These are phyloP conservation scores for Bipolaris sorokiniana DNA, from an alignment of 2,329 filamentous ascomycete genomes.

Conservation along the genomic window DNA sequence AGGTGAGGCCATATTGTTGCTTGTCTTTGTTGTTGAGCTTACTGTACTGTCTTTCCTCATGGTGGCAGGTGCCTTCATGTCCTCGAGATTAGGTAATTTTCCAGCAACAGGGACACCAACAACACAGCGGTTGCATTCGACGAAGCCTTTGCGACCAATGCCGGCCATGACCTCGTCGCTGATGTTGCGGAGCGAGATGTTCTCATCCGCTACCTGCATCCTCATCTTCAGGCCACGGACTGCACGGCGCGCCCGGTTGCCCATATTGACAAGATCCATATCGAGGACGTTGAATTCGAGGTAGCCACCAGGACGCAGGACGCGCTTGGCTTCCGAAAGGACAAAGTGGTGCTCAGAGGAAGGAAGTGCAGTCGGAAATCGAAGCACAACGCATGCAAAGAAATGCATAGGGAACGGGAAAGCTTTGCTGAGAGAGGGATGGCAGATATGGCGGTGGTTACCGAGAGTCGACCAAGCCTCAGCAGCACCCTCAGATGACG, in stretches of 20 bases:
- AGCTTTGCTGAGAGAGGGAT: slow-evolving; percentile 65
- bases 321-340: slow-evolving; percentile 75
- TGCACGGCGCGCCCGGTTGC: slow-evolving; percentile 69
- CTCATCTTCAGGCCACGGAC: slow-evolving; percentile 74
- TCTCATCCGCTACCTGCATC: slow-evolving; percentile 66
- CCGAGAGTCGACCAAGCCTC: slow-evolving; percentile 51
- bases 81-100: slow-evolving; percentile 47
- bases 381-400: slow-evolving; percentile 77
- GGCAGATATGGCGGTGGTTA: slow-evolving; percentile 79
- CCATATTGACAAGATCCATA: slow-evolving; percentile 83
- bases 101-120: slow-evolving; percentile 76
- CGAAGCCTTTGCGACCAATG: slow-evolving; percentile 72
- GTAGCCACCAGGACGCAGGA: slow-evolving; percentile 77
- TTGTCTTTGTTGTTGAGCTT: slow-evolving; percentile 24
- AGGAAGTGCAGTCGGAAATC: slow-evolving; percentile 74
- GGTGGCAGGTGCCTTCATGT: slow-evolving; percentile 25
- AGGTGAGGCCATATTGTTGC: slow-evolving; percentile 12
- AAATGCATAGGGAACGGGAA: slow-evolving; percentile 79
- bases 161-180: slow-evolving; percentile 66
- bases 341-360: slow-evolving; percentile 73
- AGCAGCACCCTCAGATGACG: slow-evolving; percentile 19
- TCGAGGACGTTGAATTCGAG: slow-evolving; percentile 82
- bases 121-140: slow-evolving; percentile 74
- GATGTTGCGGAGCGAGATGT: slow-evolving; percentile 63
- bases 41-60: slow-evolving; percentile 41